Base-by-base conservation (phyloP, 192 early-diverging fungal species). In the Geranomyces variabilis region DNA sequence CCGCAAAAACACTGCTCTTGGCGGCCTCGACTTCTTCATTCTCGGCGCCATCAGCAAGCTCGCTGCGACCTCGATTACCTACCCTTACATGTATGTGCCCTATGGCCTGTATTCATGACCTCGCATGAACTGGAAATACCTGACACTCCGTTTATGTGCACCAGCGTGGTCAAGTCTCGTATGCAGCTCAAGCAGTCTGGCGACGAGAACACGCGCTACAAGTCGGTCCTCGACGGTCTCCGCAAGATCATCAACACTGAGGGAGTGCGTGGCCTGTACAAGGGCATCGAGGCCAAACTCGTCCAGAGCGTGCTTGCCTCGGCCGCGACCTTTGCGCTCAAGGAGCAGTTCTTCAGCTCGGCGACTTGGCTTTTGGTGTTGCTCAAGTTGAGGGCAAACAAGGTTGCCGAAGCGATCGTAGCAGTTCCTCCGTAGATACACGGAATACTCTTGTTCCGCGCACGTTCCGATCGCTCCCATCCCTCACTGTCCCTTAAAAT, bases 41-140 rank as follows among this genome's bases (percentile, higher is more conserved):
- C 86, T 99, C 56, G 97, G 97, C 33, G 97, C 97, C 53, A 79
- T 99, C 69, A 90, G 88, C 75, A 99, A 99, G 84, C 84, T 99
- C 22, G 88, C 88, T 61, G 97, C 97, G 33, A 99, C 97, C 47
- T 84, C 84, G 75, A 89, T 94, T 67, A 99, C 97, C 21, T 99
- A 98, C 74, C 97, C 97, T 59, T 99, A 99, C 82, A 97, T 98
- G 86, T 93, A 79, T 81, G 83, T 53, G 33, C 45, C 14, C 13
- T 10, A 13, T 57, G 10, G n/a, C n/a, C n/a, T n/a, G n/a, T n/a
- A n/a, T 47, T 44, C 22, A 19, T 51, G 48, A n/a, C n/a, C n/a
- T n/a, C n/a, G n/a, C n/a, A n/a, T n/a, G n/a, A n/a, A n/a, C n/a
- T n/a, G n/a, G 46, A 47, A 13, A 19, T 9, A 55, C 26, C 28